Conservation (phyloP, 768 basidiomycete genomes). For the Russula dissimulans region DNA sequence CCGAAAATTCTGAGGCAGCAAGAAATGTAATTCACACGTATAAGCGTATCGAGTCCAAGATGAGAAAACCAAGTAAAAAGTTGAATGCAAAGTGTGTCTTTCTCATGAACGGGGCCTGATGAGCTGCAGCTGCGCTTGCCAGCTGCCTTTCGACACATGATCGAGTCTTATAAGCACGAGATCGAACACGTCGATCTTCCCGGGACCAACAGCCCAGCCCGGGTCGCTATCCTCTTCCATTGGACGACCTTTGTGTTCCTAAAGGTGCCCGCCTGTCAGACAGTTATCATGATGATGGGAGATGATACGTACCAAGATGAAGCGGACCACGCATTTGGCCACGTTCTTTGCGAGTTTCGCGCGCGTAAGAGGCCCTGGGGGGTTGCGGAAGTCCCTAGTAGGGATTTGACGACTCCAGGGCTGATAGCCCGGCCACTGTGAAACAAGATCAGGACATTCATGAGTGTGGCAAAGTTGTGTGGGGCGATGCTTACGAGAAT, state of each 20-base stretch:
- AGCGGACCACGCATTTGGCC: conserved; percentile 64
- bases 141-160: conserved; percentile 74
- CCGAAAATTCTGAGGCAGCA: too few relatives aligned
- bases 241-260: conserved; percentile 42
- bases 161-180: conserved; percentile 69
- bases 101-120: conserved; percentile 4
- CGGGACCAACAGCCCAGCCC: conserved; percentile 51
- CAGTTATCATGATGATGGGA: neutral
- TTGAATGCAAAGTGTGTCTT: neutral
- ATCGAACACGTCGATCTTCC: conserved; percentile 53
- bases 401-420: conserved; percentile 78
- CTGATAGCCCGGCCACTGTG: conserved; percentile 71
- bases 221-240: conserved; percentile 58
- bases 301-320: conserved; percentile 42
- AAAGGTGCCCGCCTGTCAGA: neutral
- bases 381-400: conserved; percentile 70
- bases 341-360: conserved; percentile 73
- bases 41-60: too few relatives aligned
- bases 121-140: conserved; percentile 71
- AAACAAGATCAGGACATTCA: conserved; percentile 2
- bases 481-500: conserved; percentile 44
- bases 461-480: conserved; percentile 3
- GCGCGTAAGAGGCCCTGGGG: conserved; percentile 67
- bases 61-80: too few relatives aligned
- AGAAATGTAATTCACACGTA: too few relatives aligned